A percentile compares a stretch with the other conserved stretches of the same genome.
These are phyloP conservation scores for Colletotrichum lentis DNA, from an alignment of 2,329 filamentous ascomycete species.

Conservation along the genomic window DNA sequence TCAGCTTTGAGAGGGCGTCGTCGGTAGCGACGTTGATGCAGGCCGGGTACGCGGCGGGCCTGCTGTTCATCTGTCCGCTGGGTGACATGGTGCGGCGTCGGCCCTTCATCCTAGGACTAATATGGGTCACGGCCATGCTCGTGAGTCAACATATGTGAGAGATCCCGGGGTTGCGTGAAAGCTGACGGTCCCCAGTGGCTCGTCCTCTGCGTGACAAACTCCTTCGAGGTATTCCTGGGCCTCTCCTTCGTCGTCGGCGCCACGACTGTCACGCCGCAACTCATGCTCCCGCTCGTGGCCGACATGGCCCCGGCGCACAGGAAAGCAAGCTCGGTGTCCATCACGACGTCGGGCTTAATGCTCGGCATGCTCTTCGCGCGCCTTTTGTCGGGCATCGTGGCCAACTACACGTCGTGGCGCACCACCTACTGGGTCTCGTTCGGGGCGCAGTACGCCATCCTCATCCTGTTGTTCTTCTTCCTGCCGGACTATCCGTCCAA, in stretches of 20 bases:
- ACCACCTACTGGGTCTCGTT: slow-evolving; percentile 82
- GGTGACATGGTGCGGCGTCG: slow-evolving; percentile 75
- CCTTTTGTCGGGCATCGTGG: slow-evolving; percentile 76
- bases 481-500: slow-evolving; percentile 84
- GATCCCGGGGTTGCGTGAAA: no score
- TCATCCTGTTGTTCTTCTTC: slow-evolving; percentile 71
- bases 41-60: slow-evolving; percentile 77
- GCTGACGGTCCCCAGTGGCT: slow-evolving; percentile 60
- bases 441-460: slow-evolving; percentile 73
- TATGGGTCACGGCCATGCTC: slow-evolving; percentile 73
- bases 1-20: slow-evolving; percentile 73
- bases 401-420: slow-evolving; percentile 78
- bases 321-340: slow-evolving; percentile 73
- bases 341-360: slow-evolving; percentile 78
- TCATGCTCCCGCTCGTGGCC: slow-evolving; percentile 82
- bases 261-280: slow-evolving; percentile 81
- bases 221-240: slow-evolving; percentile 70
- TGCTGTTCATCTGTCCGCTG: slow-evolving; percentile 78
- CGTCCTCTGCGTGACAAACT: slow-evolving; percentile 73
- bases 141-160: slow-evolving; percentile 53
- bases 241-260: slow-evolving; percentile 78
- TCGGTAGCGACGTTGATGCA: slow-evolving; percentile 79
- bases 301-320: slow-evolving; percentile 76
- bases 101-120: slow-evolving; percentile 72
- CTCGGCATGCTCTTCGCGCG: slow-evolving; percentile 80